Evolutionary conservation across 345 rosid genomes (phyloP).

Genomic region (Eutrema japonicum): DNA sequence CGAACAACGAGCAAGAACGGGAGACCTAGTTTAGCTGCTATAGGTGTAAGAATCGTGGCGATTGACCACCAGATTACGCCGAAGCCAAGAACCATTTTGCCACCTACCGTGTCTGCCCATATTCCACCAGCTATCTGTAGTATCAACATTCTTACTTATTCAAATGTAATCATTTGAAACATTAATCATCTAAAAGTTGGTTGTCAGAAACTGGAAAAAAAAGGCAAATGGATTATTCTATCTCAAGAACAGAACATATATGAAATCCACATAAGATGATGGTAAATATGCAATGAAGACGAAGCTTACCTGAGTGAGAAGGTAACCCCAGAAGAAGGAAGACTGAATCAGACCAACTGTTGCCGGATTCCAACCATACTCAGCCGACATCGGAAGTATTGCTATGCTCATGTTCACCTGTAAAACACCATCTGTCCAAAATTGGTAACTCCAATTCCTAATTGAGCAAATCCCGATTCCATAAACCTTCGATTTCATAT

Average conservation of each 20-base stretch:
- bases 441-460: slow-evolving; percentile 34
- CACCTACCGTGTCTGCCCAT: slow-evolving; percentile 95
- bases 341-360: slow-evolving; percentile 94
- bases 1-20: slow-evolving; percentile 86
- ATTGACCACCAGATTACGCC: slow-evolving; percentile 96
- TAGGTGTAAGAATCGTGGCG: slow-evolving; percentile 82
- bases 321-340: slow-evolving; percentile 98
- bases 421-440: slow-evolving; percentile 40
- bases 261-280: too few relatives aligned
- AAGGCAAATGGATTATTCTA: neutral
- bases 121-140: slow-evolving; percentile 92
- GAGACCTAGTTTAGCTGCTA: slow-evolving; percentile 88
- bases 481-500: neutral
- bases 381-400: slow-evolving; percentile 99
- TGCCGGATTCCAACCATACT: slow-evolving; percentile 79
- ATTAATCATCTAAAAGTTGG: neutral
- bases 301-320: slow-evolving; percentile 76
- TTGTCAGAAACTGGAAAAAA: neutral
- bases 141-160: slow-evolving; percentile 12
- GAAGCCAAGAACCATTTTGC: slow-evolving; percentile 82
- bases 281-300: neutral
- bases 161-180: neutral
- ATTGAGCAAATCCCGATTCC: neutral
- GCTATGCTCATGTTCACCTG: slow-evolving; percentile 99
- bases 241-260: neutral